Percentiles rank a stretch among this genome's conserved stretches.
Evolutionary conservation across 192 early-diverging fungal genomes (phyloP).

Genomic region (Linnemannia zychae): DNA sequence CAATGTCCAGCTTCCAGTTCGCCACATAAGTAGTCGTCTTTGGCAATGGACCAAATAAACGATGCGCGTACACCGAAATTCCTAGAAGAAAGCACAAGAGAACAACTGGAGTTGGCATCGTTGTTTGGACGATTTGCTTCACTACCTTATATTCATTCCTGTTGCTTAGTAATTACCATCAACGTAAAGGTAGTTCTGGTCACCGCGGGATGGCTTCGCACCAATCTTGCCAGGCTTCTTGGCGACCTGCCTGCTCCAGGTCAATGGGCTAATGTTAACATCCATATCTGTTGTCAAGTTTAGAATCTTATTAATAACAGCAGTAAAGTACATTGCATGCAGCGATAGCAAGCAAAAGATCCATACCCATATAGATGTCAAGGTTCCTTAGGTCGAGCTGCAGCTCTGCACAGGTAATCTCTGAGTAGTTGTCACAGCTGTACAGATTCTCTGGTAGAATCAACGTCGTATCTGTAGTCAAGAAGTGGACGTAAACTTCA

Average conservation of each 20-base stretch:
- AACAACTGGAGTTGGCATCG: not conserved
- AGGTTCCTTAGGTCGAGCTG: slow-evolving; percentile 74
- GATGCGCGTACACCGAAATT: slow-evolving; percentile 70
- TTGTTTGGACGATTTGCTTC: not conserved
- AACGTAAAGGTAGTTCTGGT: slow-evolving; percentile 65
- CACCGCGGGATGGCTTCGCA: slow-evolving; percentile 48
- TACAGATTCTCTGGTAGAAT: slow-evolving; percentile 73
- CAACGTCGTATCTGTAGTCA: slow-evolving; percentile 63
- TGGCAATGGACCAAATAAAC: slow-evolving; percentile 78
- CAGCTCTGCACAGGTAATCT: slow-evolving; percentile 71
- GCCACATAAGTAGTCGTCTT: slow-evolving; percentile 74
- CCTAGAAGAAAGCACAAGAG: slow-evolving; percentile 36
- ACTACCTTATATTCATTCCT: not conserved
- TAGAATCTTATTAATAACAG: not conserved
- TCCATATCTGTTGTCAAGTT: slow-evolving; percentile 67
- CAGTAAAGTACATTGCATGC: not conserved
- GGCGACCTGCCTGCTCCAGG: slow-evolving; percentile 57
- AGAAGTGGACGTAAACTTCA: slow-evolving; percentile 65
- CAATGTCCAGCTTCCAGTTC: slow-evolving; percentile 76
- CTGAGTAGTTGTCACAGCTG: slow-evolving; percentile 63
- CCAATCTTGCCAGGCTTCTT: slow-evolving; percentile 17
- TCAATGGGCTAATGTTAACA: slow-evolving; percentile 70
- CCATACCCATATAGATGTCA: slow-evolving; percentile 74
- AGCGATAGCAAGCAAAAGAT: not conserved
- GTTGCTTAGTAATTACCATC: slow-evolving; percentile 54